phyloP scores from a whole-genome alignment of 176 grass and related monocot species.

The Oryza glaberrima region DNA sequence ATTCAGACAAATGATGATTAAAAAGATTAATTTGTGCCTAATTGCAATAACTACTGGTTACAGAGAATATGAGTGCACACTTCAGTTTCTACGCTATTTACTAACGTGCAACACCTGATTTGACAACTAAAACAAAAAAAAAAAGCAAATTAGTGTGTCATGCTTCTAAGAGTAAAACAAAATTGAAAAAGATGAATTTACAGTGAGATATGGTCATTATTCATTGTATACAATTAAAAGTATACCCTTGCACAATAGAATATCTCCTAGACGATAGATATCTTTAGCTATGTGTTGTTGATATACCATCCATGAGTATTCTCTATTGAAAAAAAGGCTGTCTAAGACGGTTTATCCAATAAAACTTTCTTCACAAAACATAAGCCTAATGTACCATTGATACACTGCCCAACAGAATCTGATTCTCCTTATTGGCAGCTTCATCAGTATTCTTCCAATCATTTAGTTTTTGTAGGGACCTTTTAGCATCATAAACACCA shows the following conservation, averaged over 20 bases:
- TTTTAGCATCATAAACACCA: conserved; percentile 74
- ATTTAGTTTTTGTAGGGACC: conserved; percentile 34
- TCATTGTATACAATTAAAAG: not conserved
- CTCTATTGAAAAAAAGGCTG: conserved; percentile 12
- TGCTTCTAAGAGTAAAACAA: not conserved
- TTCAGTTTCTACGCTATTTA: not conserved
- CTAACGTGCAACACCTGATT: not conserved
- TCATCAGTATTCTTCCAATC: conserved; percentile 24
- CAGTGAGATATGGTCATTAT: conserved; percentile 26
- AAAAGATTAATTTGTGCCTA: not conserved
- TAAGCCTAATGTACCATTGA: conserved; percentile 9
- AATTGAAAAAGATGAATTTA: conserved; percentile 26
- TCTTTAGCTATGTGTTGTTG: conserved; percentile 17
- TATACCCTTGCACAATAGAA: conserved; percentile 23
- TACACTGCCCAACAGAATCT: conserved; percentile 45
- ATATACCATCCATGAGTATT: conserved; percentile 16
- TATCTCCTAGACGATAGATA: not conserved
- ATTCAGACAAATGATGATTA: not conserved
- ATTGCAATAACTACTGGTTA: not conserved
- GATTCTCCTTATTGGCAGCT: conserved; percentile 25
- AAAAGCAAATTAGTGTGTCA: not conserved
- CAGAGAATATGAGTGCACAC: not conserved
- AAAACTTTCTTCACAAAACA: conserved; percentile 24
- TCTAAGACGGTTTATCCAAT: conserved; percentile 30
- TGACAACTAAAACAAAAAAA: not conserved